These are phyloP conservation scores for Malassezia obtusa DNA, from an alignment of 1,284 basidiomycete species.

Conservation along the genomic window DNA sequence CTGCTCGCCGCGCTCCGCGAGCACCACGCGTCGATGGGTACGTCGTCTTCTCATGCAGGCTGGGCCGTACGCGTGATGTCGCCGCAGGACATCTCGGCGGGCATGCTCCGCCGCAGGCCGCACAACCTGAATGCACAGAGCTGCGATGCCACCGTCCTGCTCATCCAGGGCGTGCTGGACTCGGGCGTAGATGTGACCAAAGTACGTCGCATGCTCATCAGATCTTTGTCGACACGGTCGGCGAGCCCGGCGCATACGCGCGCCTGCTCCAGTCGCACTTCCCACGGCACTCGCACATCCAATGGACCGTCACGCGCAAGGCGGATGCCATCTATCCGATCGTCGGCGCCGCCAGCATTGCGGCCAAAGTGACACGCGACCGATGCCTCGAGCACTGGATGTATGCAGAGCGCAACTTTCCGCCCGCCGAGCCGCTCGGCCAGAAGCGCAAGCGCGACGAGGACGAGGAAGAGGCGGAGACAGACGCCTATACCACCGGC, in stretches of 20 bases:
- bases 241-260: constrained; percentile 74
- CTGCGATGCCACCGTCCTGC: constrained; percentile 75
- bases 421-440: too few relatives aligned
- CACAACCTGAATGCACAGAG: constrained; percentile 86
- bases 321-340: constrained; percentile 93
- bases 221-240: constrained; percentile 93
- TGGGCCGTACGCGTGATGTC: constrained; percentile 76
- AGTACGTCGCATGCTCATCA: constrained; percentile 48
- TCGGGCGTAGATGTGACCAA: constrained; percentile 72
- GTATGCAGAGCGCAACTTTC: constrained; percentile 48
- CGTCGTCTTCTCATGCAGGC: constrained; percentile 41
- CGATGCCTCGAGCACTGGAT: constrained; percentile 76
- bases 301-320: constrained; percentile 81
- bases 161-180: constrained; percentile 74
- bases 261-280: constrained; percentile 27
- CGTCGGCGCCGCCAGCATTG: constrained; percentile 89
- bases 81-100: constrained; percentile 79
- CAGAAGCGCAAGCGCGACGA: constrained; percentile 21
- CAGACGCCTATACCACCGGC: constrained; percentile 12
- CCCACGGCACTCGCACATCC: constrained; percentile 40
- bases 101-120: constrained; percentile 76
- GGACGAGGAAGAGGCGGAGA: not conserved
- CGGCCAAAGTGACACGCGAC: constrained; percentile 91
- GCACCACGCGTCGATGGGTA: constrained; percentile 15
- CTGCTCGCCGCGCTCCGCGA: constrained; percentile 42